A percentile compares a stretch with the other conserved stretches of the same genome.
These are phyloP conservation scores for Hypericum perforatum DNA, from an alignment of 345 rosid genomes.

Conservation along the genomic window DNA sequence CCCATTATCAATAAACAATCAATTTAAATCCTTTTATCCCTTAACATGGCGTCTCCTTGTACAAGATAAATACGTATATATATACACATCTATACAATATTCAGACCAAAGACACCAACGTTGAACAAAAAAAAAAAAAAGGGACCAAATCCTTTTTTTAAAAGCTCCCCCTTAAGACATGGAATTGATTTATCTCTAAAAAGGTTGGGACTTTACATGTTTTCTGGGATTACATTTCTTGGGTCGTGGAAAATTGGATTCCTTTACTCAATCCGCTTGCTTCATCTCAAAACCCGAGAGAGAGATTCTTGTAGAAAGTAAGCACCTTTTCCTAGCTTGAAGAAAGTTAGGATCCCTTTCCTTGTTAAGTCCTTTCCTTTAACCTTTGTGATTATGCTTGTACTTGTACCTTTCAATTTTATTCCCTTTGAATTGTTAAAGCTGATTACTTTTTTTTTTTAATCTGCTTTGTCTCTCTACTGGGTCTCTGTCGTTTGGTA, in stretches of 20 bases:
- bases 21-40: too few species aligned
- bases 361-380: constrained; percentile 1
- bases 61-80: too few species aligned
- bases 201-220: not conserved
- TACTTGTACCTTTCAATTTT: constrained; percentile 8
- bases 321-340: constrained; percentile 34
- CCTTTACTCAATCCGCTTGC: constrained; percentile 44
- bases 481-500: constrained; percentile 14
- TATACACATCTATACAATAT: too few species aligned
- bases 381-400: constrained; percentile 2
- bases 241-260: constrained; percentile 6
- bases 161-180: too few species aligned
- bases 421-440: constrained; percentile 12
- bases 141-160: too few species aligned
- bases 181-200: too few species aligned
- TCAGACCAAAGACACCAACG: too few species aligned
- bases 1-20: too few species aligned
- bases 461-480: constrained; percentile 7
- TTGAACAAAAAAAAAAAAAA: too few species aligned
- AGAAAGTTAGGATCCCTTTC: constrained; percentile 36
- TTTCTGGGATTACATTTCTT: constrained; percentile 4
- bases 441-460: constrained; percentile 17
- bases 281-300: constrained; percentile 18
- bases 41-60: too few species aligned
- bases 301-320: constrained; percentile 6